Evolutionary conservation across 2,329 filamentous ascomycete genomes (phyloP).

Genomic region (Verticillium longisporum): DNA sequence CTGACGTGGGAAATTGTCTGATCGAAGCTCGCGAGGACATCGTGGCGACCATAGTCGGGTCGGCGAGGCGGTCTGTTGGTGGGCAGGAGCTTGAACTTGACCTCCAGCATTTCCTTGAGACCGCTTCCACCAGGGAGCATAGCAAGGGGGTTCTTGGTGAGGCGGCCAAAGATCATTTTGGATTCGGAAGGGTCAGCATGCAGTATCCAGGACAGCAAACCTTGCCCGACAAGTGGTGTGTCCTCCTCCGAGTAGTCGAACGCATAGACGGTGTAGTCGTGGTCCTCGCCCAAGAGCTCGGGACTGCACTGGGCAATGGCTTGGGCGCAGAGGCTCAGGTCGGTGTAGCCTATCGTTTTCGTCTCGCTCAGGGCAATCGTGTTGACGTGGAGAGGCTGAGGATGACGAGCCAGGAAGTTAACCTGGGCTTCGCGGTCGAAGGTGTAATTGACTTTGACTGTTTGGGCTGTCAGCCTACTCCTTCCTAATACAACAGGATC

Average conservation of each 20-base stretch:
- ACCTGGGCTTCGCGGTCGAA: conserved; percentile 86
- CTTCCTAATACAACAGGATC: background rate
- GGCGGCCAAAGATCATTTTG: conserved; percentile 78
- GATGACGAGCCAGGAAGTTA: conserved; percentile 82
- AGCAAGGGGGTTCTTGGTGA: conserved; percentile 78
- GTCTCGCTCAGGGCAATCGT: conserved; percentile 74
- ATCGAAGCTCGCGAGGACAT: conserved; percentile 9
- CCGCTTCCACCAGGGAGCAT: conserved; percentile 70
- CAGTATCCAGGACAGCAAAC: conserved; percentile 83
- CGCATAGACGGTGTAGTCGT: conserved; percentile 94
- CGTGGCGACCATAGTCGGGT: conserved; percentile 8
- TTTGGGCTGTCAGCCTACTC: background rate
- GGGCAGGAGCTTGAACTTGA: conserved; percentile 79
- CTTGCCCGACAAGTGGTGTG: conserved; percentile 87
- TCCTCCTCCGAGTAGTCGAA: conserved; percentile 96
- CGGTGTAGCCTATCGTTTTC: conserved; percentile 77
- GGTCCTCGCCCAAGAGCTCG: conserved; percentile 66
- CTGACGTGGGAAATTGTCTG: conserved; percentile 8
- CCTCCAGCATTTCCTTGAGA: conserved; percentile 82
- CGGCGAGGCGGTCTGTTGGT: conserved; percentile 51
- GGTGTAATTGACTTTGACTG: conserved; percentile 95
- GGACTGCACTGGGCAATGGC: conserved; percentile 75
- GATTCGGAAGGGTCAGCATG: conserved; percentile 39
- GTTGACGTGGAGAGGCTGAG: conserved; percentile 71
- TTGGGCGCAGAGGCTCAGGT: conserved; percentile 79